These are phyloP conservation scores for Fragilariopsis cylindrus DNA, from an alignment of 108 stramenopile species.

Conservation along the genomic window DNA sequence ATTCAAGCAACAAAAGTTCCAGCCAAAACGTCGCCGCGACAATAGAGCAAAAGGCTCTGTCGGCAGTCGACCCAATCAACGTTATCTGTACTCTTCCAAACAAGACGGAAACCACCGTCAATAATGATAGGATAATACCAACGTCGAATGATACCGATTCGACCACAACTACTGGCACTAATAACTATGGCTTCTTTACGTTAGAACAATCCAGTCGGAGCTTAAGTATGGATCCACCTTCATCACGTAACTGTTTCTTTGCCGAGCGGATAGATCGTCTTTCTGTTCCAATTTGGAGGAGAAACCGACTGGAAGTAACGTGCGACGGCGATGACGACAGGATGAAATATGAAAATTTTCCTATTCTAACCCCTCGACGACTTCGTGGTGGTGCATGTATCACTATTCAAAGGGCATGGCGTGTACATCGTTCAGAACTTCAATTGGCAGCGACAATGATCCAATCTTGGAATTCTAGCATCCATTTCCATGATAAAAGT, in stretches of 20 bases:
- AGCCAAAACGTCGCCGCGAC: neutral
- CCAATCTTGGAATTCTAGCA: constrained; percentile 13
- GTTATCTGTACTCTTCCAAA: neutral
- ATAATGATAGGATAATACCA: neutral
- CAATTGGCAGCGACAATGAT: constrained; percentile 13
- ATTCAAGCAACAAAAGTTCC: neutral
- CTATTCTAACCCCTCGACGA: neutral
- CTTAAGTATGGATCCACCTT: neutral
- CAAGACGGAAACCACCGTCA: neutral
- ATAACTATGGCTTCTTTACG: constrained; percentile 1
- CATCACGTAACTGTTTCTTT: neutral
- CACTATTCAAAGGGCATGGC: constrained; percentile 21
- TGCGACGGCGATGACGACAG: neutral
- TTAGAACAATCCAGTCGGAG: neutral
- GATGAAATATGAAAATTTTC: no score
- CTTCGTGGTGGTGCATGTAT: neutral
- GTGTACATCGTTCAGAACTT: constrained; percentile 5
- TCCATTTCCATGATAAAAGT: neutral
- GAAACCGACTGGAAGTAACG: neutral
- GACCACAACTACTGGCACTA: neutral
- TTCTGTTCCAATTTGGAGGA: neutral
- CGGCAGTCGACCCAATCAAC: neutral
- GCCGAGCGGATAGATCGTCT: neutral
- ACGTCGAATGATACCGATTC: constrained; percentile 3
- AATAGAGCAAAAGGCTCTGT: neutral